A percentile compares a stretch with the other conserved stretches of the same genome.
Conservation (phyloP, 805 yeast genomes). For the Metschnikowia hibisci region DNA sequence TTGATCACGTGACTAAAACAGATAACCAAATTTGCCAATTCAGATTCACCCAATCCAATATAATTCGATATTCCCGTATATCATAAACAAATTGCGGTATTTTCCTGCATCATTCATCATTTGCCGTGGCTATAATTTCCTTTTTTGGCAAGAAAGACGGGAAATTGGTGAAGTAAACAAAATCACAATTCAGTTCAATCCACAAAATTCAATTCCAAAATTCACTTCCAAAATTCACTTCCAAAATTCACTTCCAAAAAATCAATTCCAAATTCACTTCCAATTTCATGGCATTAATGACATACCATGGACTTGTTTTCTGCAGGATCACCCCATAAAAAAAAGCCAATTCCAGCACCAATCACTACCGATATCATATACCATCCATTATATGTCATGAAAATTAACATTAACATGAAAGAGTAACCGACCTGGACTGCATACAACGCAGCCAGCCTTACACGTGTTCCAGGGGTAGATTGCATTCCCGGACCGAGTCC, state of each 20-base stretch:
- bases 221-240: no score
- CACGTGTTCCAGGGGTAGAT: slow-evolving; percentile 7
- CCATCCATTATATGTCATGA: slow-evolving; percentile 88
- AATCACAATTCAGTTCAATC: no score
- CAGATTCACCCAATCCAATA: no score
- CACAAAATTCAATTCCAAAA: not conserved
- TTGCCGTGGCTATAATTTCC: no score
- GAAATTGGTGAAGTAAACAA: no score
- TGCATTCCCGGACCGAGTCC: not conserved
- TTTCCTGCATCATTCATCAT: no score
- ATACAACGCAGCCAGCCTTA: slow-evolving; percentile 44
- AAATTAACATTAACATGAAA: slow-evolving; percentile 70
- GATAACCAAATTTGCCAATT: no score
- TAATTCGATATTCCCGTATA: no score
- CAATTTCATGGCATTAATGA: slow-evolving; percentile 28
- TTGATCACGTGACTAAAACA: no score
- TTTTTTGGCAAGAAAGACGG: no score
- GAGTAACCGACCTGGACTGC: slow-evolving; percentile 68
- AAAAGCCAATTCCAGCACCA: slow-evolving; percentile 72
- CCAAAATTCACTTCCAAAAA: no score
- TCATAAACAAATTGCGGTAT: no score
- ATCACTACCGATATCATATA: slow-evolving; percentile 66
- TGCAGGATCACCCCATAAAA: slow-evolving; percentile 45
- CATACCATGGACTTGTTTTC: slow-evolving; percentile 28
- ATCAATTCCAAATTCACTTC: not conserved